A percentile compares a stretch with the other conserved stretches of the same genome.
Conservation (phyloP, 371 early-diverging fungal genomes). For the Rhizopus sp. region DNA sequence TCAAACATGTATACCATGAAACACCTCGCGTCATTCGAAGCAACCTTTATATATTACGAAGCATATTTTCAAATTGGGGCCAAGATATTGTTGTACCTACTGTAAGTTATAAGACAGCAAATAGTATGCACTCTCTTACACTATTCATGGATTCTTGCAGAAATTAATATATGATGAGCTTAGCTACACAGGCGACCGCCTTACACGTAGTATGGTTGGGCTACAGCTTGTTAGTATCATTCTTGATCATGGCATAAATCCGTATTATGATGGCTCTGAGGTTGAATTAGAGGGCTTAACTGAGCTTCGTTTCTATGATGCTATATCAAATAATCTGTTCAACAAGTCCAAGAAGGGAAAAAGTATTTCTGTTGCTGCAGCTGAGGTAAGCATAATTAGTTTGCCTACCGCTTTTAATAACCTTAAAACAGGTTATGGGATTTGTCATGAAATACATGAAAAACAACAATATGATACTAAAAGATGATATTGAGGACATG, state of each 20-base stretch:
- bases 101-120: constrained; percentile 35
- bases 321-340: constrained; percentile 41
- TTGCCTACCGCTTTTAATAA: not conserved
- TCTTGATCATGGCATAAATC: constrained; percentile 50
- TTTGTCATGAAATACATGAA: constrained; percentile 41
- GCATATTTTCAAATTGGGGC: constrained; percentile 64
- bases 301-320: constrained; percentile 45
- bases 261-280: constrained; percentile 45
- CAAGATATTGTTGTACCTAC: constrained; percentile 58
- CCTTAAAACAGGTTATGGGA: constrained; percentile 36
- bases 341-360: constrained; percentile 24
- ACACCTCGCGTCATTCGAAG: constrained; percentile 41
- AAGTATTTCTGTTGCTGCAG: constrained; percentile 49
- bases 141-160: constrained; percentile 23
- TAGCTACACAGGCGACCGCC: constrained; percentile 28
- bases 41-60: constrained; percentile 59
- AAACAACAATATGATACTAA: constrained; percentile 2
- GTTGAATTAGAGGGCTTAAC: constrained; percentile 40
- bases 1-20: constrained; percentile 50
- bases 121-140: not conserved
- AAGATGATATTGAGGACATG: not conserved
- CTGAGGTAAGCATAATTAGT: constrained; percentile 46
- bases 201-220: constrained; percentile 43
- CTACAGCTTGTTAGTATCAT: constrained; percentile 56
- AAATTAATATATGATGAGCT: constrained; percentile 47